These are phyloP conservation scores for Rhamnella rubrinervis DNA, from an alignment of 331 rosid genomes.

Conservation along the genomic window DNA sequence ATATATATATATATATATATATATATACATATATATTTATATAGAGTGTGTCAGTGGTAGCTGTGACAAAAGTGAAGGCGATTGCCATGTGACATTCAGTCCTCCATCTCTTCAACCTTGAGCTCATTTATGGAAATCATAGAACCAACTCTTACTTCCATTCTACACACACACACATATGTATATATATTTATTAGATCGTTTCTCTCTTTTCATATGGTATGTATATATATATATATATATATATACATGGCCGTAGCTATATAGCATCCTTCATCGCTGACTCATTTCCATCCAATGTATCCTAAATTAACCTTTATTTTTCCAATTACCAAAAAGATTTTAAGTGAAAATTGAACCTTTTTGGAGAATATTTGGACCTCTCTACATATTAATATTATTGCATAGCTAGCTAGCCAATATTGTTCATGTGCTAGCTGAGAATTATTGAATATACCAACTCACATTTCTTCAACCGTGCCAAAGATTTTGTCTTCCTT, in stretches of 20 bases:
- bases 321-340: too few species aligned
- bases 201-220: background rate
- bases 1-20: too few species aligned
- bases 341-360: too few species aligned
- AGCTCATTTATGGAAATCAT: conserved; percentile 22
- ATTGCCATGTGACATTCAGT: conserved; percentile 40
- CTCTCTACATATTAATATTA: too few species aligned
- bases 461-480: conserved; percentile 8
- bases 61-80: conserved; percentile 41
- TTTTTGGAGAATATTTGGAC: too few species aligned
- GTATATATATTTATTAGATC: background rate
- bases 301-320: too few species aligned
- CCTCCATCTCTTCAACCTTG: conserved; percentile 17
- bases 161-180: background rate
- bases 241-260: background rate
- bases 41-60: conserved; percentile 10
- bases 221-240: background rate
- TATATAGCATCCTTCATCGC: too few species aligned
- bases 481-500: background rate
- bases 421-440: conserved; percentile 8
- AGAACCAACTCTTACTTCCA: background rate
- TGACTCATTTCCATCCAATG: too few species aligned
- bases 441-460: conserved; percentile 10
- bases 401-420: too few species aligned
- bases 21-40: background rate